Evolutionary conservation across 495 filamentous ascomycete genomes (phyloP).

Genomic region (Astrothelium subdiscretum): DNA sequence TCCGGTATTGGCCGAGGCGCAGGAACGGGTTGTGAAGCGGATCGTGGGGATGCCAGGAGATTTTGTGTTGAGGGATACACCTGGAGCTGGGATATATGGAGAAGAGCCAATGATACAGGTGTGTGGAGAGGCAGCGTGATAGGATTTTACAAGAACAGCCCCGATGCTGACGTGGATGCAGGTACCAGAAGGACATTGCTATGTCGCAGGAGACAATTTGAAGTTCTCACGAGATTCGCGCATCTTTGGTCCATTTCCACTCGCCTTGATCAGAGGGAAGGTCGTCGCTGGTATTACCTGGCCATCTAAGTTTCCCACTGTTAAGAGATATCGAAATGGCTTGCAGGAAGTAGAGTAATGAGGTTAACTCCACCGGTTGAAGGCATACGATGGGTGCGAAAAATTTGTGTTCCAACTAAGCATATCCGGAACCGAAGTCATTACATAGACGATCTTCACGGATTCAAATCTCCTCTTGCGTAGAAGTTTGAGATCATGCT

Average conservation of each 20-base stretch:
- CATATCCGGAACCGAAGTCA: no score
- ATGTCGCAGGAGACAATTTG: slow-evolving; percentile 78
- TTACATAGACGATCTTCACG: no score
- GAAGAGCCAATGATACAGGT: slow-evolving; percentile 67
- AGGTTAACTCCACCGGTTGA: no score
- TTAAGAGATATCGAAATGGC: background rate
- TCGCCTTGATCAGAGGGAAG: slow-evolving; percentile 77
- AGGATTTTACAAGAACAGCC: slow-evolving; percentile 33
- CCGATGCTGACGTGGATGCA: background rate
- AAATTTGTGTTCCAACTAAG: no score
- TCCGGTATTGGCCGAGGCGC: slow-evolving; percentile 41
- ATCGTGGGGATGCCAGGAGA: slow-evolving; percentile 82
- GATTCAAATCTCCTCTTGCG: no score
- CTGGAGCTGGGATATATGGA: slow-evolving; percentile 31
- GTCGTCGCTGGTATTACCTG: slow-evolving; percentile 36
- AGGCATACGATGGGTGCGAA: background rate
- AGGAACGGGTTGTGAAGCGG: slow-evolving; percentile 52
- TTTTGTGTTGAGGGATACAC: slow-evolving; percentile 65
- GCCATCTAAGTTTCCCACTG: background rate
- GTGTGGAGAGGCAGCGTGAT: slow-evolving; percentile 10
- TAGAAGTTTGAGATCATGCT: no score
- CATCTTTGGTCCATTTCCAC: slow-evolving; percentile 69
- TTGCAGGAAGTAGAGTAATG: background rate
- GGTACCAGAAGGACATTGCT: slow-evolving; percentile 79
- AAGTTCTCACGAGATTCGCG: slow-evolving; percentile 75